Base-by-base conservation (phyloP, 1,284 basidiomycete species). In the Somion occarium region DNA sequence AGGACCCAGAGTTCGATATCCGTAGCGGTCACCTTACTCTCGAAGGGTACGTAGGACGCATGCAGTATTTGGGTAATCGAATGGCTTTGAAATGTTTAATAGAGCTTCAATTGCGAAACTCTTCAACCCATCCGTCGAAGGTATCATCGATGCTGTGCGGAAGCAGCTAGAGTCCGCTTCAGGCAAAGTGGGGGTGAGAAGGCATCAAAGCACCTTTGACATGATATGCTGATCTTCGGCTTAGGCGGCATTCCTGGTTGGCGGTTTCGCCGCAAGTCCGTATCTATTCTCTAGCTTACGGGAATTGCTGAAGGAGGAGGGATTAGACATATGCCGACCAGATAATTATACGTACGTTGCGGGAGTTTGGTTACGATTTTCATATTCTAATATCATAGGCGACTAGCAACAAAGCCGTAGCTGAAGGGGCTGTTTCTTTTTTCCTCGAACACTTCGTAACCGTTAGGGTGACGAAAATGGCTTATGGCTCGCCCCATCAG, bases 281-380 rank as follows among this genome's bases (percentile, higher is more conserved):
- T 74, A 64, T 64, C 59, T 73, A 3, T 70, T 67, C 42, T 53
- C 54, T 1, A 55, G 46, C 25, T 49, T 73, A 11, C 60, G 66
- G 39, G 52, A 50, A 0, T 53, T 60, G 11, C 55, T 74, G 12
- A 50, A 47, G 4, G 48, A 61, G 34, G 11, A 71, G 58, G 62
- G 62, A 1, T 47, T 76, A 38, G 57, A 55, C 1, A 62, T 80
- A 27, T 66, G 66, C 53, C 69, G 76, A 2, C 77, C 76, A 12
- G 75, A 78, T 44, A 69, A 63, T 22, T 70, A 75, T 51, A 69
- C 72, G 77, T 78, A 49, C 50, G 73, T 57, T 13, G 23, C 37
- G 48, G 53, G 56, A 46, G 13, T 41, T 38, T 1, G 38, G 34
- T 22, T 24, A 25, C 38, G 20, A 34, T 12, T 20, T 20, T 24